Base-by-base conservation (phyloP, 768 basidiomycete species). In the Pleurotus citrinopileatus region DNA sequence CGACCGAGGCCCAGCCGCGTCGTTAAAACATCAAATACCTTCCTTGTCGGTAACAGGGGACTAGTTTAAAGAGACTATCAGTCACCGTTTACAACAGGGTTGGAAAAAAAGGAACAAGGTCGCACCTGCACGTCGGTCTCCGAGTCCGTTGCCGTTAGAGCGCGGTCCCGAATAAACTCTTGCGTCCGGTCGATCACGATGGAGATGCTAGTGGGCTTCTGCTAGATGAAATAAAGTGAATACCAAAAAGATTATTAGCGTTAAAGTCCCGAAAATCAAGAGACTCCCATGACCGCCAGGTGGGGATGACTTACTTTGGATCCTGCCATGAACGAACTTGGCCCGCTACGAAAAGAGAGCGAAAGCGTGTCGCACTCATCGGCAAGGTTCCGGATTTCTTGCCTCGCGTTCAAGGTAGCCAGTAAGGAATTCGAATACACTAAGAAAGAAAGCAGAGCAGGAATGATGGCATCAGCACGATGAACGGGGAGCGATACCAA, bases 111-210 rank as follows among this genome's bases (percentile, higher is more conserved):
- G 29, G 25, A 28, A 3, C 15, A 32, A 7, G 15, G 20, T 36
- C 32, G 3, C 34, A 37, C 15, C 34, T 22, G 48, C n/a, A 51
- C 48, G 17, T 51, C 48, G 10, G 34, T 37, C n/a, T 51, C 48
- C 34, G 48, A 51, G 48, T 51, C 48, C 32, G 48, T 51, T 17
- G 37, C 34, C 7, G 48, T 51, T 37, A 51, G 20, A 10, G 52
- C 52, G 26, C 42, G 52, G 52, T 82, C 81, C 28, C 66, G 73
- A 43, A 69, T 63, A 43, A 70, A 73, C 53, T 84, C 83, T 25
- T 81, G 74, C 36, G 73, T 82, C 6, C 83, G 84, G 62, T 85
- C 80, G 53, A 86, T 80, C 67, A 82, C 81, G 68, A 86, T 84
- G 28, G 83, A 80, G 58, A 85, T 81, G 57, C 79, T 79, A 46